These are phyloP conservation scores for Fusarium incarnatum DNA, from an alignment of 2,329 filamentous ascomycete genomes.

Conservation along the genomic window DNA sequence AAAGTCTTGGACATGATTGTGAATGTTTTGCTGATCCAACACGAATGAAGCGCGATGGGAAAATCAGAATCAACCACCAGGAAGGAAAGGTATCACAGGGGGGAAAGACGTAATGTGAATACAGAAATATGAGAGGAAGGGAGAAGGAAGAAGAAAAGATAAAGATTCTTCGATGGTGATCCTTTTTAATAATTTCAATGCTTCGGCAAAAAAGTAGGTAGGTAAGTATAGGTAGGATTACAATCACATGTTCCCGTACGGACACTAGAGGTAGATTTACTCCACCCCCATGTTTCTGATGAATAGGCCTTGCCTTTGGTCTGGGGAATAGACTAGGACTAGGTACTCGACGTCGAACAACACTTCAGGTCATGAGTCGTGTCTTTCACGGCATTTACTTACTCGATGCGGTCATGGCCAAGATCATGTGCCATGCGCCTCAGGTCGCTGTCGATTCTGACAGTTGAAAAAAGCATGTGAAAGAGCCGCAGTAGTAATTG, in stretches of 20 bases:
- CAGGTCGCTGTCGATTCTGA: slow-evolving; percentile 14
- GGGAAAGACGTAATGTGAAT: neutral
- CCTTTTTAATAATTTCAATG: slow-evolving; percentile 36
- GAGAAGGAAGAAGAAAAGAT: neutral
- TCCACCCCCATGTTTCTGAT: slow-evolving; percentile 28
- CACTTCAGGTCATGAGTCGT: slow-evolving; percentile 38
- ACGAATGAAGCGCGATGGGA: slow-evolving; percentile 1
- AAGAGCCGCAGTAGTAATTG: slow-evolving; percentile 22
- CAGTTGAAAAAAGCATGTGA: slow-evolving; percentile 36
- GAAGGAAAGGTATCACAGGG: slow-evolving; percentile 3
- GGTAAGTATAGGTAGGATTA: neutral
- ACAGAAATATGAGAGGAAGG: slow-evolving; percentile 7
- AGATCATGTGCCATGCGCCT: slow-evolving; percentile 40
- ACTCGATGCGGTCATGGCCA: slow-evolving; percentile 39
- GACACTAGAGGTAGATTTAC: slow-evolving; percentile 3
- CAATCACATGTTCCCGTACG: slow-evolving; percentile 42
- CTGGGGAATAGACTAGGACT: slow-evolving; percentile 11
- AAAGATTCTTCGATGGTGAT: slow-evolving; percentile 1
- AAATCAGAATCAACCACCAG: slow-evolving; percentile 5
- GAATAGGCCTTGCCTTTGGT: neutral
- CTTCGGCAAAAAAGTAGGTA: slow-evolving; percentile 39
- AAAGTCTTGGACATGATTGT: slow-evolving; percentile 86
- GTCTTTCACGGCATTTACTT: slow-evolving; percentile 16
- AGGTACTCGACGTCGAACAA: slow-evolving; percentile 3
- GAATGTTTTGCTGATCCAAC: slow-evolving; percentile 6